Evolutionary conservation across 208 protist species (phyloP).

Genomic region (Leishmania amazonensis): DNA sequence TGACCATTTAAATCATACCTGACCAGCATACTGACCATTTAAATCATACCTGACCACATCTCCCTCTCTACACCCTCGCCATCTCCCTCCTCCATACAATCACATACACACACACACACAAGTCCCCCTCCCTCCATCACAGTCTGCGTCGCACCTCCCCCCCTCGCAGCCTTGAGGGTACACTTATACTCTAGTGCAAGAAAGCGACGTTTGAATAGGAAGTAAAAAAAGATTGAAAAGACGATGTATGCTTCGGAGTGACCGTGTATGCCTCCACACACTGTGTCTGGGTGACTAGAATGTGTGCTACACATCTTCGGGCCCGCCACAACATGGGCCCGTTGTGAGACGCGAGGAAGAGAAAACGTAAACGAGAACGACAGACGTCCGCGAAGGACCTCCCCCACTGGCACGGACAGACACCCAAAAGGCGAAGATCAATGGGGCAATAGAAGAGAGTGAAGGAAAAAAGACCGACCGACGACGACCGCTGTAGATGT

Average conservation of each 20-base stretch:
- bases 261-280: neutral
- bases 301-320: neutral
- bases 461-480: neutral
- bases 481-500: neutral
- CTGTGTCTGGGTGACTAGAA: neutral
- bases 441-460: neutral
- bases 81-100: neutral
- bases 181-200: neutral
- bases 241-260: neutral
- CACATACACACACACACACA: neutral
- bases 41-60: neutral
- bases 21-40: no score
- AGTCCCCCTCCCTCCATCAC: neutral
- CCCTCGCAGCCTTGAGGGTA: neutral
- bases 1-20: no score
- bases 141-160: neutral
- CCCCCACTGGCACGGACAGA: neutral
- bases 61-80: neutral
- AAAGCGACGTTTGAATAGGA: neutral
- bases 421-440: neutral
- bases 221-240: neutral
- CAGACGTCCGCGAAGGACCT: neutral
- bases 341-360: neutral
- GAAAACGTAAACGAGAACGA: neutral
- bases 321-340: neutral